Conservation (phyloP, 805 yeast species). For the Torulaspora franciscae region DNA sequence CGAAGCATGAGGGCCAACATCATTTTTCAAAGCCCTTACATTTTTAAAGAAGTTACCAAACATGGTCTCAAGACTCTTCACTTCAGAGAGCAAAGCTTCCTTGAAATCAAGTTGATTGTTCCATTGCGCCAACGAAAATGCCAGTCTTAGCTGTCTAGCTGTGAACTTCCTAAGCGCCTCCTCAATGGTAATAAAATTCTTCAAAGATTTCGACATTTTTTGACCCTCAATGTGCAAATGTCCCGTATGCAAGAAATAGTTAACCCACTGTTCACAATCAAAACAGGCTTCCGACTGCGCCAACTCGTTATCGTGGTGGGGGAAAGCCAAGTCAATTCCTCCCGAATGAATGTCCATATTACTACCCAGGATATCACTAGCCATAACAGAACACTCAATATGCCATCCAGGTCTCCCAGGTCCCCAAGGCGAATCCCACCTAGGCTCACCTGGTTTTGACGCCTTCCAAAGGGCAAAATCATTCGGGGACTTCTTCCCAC, state of each 20-base stretch:
- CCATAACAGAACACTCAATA: slow-evolving; percentile 99
- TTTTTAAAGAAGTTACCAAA: slow-evolving; percentile 79
- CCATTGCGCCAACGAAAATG: slow-evolving; percentile 91
- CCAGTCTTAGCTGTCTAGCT: slow-evolving; percentile 81
- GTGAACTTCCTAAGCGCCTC: slow-evolving; percentile 73
- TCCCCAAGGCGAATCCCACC: slow-evolving; percentile 96
- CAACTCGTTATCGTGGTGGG: slow-evolving; percentile 97
- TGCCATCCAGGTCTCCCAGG: slow-evolving; percentile 99
- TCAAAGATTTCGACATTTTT: slow-evolving; percentile 93
- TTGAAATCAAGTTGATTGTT: slow-evolving; percentile 89
- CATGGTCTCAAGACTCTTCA: slow-evolving; percentile 66
- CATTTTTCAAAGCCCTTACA: slow-evolving; percentile 74
- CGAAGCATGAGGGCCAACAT: slow-evolving; percentile 59
- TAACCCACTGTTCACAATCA: slow-evolving; percentile 91
- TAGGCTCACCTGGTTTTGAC: slow-evolving; percentile 95
- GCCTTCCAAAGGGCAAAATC: slow-evolving; percentile 98
- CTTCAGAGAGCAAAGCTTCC: slow-evolving; percentile 71
- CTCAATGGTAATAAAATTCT: slow-evolving; percentile 90
- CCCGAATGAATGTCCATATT: slow-evolving; percentile 94
- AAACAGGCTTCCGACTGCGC: slow-evolving; percentile 95
- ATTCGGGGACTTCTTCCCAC: slow-evolving; percentile 64
- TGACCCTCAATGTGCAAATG: slow-evolving; percentile 98
- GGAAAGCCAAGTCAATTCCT: slow-evolving; percentile 95
- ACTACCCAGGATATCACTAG: slow-evolving; percentile 77
- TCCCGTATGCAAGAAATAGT: slow-evolving; percentile 94